Evolutionary conservation across 345 rosid genomes (phyloP).

Genomic region (Tarenaya hassleriana): DNA sequence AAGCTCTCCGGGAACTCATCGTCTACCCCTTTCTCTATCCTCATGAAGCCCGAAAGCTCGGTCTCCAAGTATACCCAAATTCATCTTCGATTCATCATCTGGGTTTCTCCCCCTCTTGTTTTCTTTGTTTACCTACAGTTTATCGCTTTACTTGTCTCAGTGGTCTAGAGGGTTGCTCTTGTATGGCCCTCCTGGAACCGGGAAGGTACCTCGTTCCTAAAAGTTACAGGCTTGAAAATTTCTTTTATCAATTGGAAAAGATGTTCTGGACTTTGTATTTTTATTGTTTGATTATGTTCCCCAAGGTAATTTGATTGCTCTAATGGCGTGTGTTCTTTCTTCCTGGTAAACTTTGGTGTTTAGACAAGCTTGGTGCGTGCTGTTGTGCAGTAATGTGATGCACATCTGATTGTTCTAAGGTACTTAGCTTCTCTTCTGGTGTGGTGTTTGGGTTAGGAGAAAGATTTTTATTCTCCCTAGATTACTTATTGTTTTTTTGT

Average conservation of each 20-base stretch:
- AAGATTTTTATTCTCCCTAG: background rate
- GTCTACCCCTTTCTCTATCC: constrained; percentile 64
- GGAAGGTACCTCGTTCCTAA: constrained; percentile 51
- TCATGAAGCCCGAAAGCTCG: constrained; percentile 61
- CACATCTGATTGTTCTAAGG: constrained; percentile 76
- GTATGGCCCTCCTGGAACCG: constrained; percentile 91
- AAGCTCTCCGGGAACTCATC: constrained; percentile 80
- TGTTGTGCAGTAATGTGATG: constrained; percentile 72
- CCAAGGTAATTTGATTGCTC: constrained; percentile 4
- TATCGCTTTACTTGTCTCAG: constrained; percentile 32
- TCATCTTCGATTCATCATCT: background rate
- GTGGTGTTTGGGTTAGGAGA: background rate
- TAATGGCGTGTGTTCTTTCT: too few species aligned
- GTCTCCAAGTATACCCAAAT: constrained; percentile 49
- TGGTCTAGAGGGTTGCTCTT: constrained; percentile 86
- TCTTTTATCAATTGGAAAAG: background rate
- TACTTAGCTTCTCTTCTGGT: constrained; percentile 23
- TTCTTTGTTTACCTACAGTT: background rate
- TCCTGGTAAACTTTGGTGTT: constrained; percentile 5
- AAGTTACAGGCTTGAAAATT: background rate
- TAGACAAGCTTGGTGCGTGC: constrained; percentile 95
- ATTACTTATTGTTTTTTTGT: constrained; percentile 15
- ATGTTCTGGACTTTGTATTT: background rate
- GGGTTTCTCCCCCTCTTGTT: background rate
- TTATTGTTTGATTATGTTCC: constrained; percentile 1